Evolutionary conservation across 495 filamentous ascomycete species (phyloP).

Genomic region (Paragyromitra xinjiangensis): DNA sequence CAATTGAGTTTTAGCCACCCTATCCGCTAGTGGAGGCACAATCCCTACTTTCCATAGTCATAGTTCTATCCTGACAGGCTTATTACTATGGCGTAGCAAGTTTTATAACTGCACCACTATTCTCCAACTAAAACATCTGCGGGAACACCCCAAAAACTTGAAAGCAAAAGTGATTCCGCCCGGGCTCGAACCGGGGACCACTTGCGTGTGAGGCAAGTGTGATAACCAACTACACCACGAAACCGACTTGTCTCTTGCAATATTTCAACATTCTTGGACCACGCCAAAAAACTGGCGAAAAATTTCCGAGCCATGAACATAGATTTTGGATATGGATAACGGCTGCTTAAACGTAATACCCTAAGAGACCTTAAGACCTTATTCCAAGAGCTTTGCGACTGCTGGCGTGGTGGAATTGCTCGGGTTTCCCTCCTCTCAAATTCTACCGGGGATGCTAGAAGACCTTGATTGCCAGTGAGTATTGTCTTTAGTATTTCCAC

Average conservation of each 20-base stretch:
- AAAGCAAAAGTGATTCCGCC: slow-evolving; percentile 35
- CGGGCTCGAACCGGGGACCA: slow-evolving; percentile 43
- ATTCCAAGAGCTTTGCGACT: not conserved
- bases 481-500: not conserved
- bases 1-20: not conserved
- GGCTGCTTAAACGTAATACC: not conserved
- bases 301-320: not conserved
- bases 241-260: not conserved
- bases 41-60: not conserved
- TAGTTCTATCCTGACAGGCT: too few relatives aligned
- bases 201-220: slow-evolving; percentile 45
- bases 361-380: not conserved
- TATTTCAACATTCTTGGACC: not conserved
- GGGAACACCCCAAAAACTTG: not conserved
- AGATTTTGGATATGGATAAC: not conserved
- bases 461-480: not conserved
- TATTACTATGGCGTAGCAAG: not conserved
- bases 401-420: not conserved
- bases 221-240: slow-evolving; percentile 46
- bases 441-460: not conserved
- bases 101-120: not conserved
- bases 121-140: not conserved
- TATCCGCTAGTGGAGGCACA: not conserved
- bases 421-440: too few relatives aligned
- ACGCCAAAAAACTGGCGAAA: not conserved